These are phyloP conservation scores for Penicillium simplicissimum DNA, from an alignment of 495 filamentous ascomycete species.

Conservation along the genomic window DNA sequence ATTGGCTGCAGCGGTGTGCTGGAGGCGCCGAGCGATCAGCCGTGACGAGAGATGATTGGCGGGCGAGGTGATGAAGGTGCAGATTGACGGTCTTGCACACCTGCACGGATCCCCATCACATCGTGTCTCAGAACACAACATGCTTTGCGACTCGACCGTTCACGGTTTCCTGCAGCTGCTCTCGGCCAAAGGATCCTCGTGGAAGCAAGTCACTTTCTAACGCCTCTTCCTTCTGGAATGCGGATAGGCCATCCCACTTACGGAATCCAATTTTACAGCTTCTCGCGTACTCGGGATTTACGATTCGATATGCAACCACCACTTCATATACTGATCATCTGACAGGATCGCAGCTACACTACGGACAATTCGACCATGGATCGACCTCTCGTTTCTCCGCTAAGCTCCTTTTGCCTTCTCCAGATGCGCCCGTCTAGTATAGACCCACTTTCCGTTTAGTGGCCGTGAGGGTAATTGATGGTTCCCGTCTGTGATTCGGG, in stretches of 20 bases:
- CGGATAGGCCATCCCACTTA: neutral
- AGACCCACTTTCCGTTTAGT: conserved; percentile 8
- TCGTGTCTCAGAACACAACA: conserved; percentile 23
- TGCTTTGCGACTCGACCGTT: conserved; percentile 5
- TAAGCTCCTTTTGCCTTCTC: neutral
- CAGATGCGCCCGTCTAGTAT: conserved; percentile 6
- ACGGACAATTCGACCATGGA: conserved; percentile 1
- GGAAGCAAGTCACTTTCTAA: neutral
- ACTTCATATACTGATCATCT: neutral
- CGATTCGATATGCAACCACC: too few species aligned
- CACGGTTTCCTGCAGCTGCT: conserved; percentile 5
- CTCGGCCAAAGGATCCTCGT: conserved; percentile 1
- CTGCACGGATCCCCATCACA: conserved; percentile 34
- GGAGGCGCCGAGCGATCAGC: conserved; percentile 30
- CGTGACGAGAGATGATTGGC: conserved; percentile 28
- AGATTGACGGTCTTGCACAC: conserved; percentile 28
- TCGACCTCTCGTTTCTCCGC: conserved; percentile 4
- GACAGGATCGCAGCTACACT: neutral
- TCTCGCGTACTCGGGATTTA: neutral
- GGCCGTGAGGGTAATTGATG: conserved; percentile 20
- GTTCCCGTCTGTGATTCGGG: conserved; percentile 32
- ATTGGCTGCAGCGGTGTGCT: conserved; percentile 25
- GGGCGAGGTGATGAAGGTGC: conserved; percentile 31
- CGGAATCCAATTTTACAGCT: neutral
- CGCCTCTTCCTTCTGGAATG: neutral